A percentile compares a stretch with the other conserved stretches of the same genome.
Evolutionary conservation across 805 yeast species (phyloP).

Genomic region (Yamadazyma kitorensis): DNA sequence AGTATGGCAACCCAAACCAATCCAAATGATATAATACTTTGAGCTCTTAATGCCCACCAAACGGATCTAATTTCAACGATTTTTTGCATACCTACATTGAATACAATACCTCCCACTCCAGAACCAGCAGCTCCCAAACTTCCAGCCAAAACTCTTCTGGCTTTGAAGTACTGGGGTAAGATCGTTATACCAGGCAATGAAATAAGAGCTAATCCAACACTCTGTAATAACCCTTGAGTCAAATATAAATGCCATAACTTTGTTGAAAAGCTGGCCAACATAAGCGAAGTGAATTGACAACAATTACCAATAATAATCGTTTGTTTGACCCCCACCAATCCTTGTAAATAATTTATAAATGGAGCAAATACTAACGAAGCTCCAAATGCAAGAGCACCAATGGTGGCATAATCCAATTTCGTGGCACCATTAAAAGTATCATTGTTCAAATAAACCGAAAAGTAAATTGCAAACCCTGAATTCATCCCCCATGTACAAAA

Average conservation of each 20-base stretch:
- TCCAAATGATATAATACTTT: slow-evolving; percentile 35
- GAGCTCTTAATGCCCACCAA: slow-evolving; percentile 49
- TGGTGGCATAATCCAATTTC: slow-evolving; percentile 56
- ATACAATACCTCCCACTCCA: slow-evolving; percentile 51
- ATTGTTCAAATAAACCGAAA: slow-evolving; percentile 52
- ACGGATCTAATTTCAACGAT: slow-evolving; percentile 35
- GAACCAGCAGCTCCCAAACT: slow-evolving; percentile 49
- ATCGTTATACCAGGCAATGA: slow-evolving; percentile 57
- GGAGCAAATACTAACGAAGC: slow-evolving; percentile 51
- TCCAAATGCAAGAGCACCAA: slow-evolving; percentile 67
- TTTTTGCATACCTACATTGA: slow-evolving; percentile 46
- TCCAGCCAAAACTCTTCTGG: slow-evolving; percentile 52
- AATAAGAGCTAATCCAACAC: slow-evolving; percentile 54
- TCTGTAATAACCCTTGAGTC: slow-evolving; percentile 65
- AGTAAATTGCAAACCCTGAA: slow-evolving; percentile 60
- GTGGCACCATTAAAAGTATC: slow-evolving; percentile 52
- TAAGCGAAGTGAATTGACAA: slow-evolving; percentile 49
- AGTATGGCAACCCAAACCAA: slow-evolving; percentile 18
- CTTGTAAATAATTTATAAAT: slow-evolving; percentile 42
- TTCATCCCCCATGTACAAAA: slow-evolving; percentile 76
- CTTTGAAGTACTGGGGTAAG: slow-evolving; percentile 68
- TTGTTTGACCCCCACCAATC: slow-evolving; percentile 38
- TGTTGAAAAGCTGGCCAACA: slow-evolving; percentile 59
- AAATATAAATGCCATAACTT: slow-evolving; percentile 62
- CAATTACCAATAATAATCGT: slow-evolving; percentile 46